phyloP scores from a whole-genome alignment of 257 asterid species.

The Fraxinus pennsylvanica region DNA sequence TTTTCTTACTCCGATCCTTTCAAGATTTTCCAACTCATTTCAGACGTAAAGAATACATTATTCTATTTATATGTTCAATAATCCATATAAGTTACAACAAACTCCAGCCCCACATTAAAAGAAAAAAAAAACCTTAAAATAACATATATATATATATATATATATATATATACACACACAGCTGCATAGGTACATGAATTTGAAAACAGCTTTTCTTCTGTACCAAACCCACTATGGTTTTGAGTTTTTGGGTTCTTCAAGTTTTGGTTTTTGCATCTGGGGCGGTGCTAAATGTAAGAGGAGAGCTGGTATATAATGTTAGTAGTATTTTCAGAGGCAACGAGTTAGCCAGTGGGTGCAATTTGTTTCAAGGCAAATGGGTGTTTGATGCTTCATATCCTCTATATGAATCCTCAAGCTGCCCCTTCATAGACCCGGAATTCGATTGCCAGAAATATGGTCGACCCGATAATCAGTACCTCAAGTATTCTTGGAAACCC shows the following conservation, averaged over 20 bases:
- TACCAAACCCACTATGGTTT: background rate
- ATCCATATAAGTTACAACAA: background rate
- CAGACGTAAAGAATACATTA: background rate
- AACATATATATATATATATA: background rate
- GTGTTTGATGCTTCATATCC: constrained; percentile 37
- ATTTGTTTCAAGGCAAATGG: constrained; percentile 62
- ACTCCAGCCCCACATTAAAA: background rate
- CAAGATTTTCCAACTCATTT: constrained; percentile 8
- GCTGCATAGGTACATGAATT: background rate
- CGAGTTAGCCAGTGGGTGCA: constrained; percentile 31
- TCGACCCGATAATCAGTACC: constrained; percentile 53
- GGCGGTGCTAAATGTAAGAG: constrained; percentile 4
- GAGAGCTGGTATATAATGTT: constrained; percentile 21
- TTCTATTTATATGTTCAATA: background rate
- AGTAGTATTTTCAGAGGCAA: constrained; percentile 17
- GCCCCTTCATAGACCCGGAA: constrained; percentile 48
- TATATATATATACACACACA: background rate
- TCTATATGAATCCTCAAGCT: constrained; percentile 44
- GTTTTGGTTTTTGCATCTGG: background rate
- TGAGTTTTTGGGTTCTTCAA: background rate
- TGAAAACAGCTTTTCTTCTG: background rate
- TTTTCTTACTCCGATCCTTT: background rate
- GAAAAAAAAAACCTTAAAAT: background rate
- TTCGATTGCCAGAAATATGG: constrained; percentile 59
- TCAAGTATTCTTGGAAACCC: constrained; percentile 58